Percentiles rank a stretch among this genome's conserved stretches.
phyloP scores from a whole-genome alignment of 768 basidiomycete genomes.

The Pleurotus platypus region DNA sequence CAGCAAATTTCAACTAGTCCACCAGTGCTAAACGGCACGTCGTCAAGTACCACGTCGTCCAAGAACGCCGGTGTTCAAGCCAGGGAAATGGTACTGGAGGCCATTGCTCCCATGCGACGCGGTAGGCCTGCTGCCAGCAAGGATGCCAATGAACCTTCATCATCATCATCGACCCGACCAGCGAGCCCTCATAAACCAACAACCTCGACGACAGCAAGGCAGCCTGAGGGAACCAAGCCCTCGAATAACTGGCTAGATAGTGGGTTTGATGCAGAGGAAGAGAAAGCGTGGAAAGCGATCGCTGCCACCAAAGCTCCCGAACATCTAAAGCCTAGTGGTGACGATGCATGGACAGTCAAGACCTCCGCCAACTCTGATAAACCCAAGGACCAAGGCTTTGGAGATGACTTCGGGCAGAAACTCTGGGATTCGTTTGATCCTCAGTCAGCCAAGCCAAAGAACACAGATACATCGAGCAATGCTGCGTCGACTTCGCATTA shows the following conservation, averaged over 20 bases:
- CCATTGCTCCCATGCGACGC: slow-evolving; percentile 75
- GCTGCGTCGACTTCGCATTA: slow-evolving; percentile 12
- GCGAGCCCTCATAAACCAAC: slow-evolving; percentile 29
- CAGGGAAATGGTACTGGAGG: slow-evolving; percentile 74
- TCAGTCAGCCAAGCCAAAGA: slow-evolving; percentile 16
- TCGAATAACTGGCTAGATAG: slow-evolving; percentile 30
- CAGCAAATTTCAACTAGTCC: not conserved
- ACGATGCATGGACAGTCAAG: slow-evolving; percentile 39
- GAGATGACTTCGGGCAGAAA: slow-evolving; percentile 57
- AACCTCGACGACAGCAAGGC: slow-evolving; percentile 12
- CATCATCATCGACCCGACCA: slow-evolving; percentile 24
- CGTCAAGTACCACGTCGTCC: slow-evolving; percentile 15
- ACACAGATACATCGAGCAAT: slow-evolving; percentile 13
- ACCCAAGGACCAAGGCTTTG: slow-evolving; percentile 44
- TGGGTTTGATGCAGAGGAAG: slow-evolving; percentile 37
- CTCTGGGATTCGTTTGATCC: slow-evolving; percentile 51
- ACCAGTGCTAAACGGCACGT: not conserved
- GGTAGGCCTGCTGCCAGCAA: slow-evolving; percentile 49
- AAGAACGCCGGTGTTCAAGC: slow-evolving; percentile 61
- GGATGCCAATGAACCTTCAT: slow-evolving; percentile 14
- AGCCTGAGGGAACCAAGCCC: slow-evolving; percentile 11
- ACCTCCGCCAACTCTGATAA: slow-evolving; percentile 16
- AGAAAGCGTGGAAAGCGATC: slow-evolving; percentile 44
- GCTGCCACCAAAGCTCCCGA: slow-evolving; percentile 20
- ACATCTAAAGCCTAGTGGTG: slow-evolving; percentile 15